These are phyloP conservation scores for Pichia sp. DNA, from an alignment of 1,139 yeast species.

Conservation along the genomic window DNA sequence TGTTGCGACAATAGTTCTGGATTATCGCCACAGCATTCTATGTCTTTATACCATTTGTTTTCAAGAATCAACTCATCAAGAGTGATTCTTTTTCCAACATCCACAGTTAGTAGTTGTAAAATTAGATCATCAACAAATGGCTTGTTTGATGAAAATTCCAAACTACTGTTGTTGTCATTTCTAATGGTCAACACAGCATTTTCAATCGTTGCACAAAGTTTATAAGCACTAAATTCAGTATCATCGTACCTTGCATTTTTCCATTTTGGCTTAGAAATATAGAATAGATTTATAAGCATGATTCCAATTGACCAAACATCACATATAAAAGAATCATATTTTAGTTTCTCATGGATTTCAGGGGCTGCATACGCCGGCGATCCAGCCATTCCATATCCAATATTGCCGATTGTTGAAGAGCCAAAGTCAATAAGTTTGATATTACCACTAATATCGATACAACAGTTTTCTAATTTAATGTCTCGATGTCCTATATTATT, in stretches of 20 bases:
- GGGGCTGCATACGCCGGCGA: slow-evolving; percentile 44
- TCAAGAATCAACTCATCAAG: not conserved
- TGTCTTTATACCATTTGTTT: not conserved
- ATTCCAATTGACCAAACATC: slow-evolving; percentile 52
- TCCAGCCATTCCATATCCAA: slow-evolving; percentile 43
- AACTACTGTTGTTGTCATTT: not conserved
- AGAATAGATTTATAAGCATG: slow-evolving; percentile 33
- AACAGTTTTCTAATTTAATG: slow-evolving; percentile 50
- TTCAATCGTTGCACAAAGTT: slow-evolving; percentile 1
- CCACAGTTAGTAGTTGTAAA: slow-evolving; percentile 1
- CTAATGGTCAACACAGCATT: not conserved
- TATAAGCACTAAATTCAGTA: not conserved
- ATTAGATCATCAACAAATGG: slow-evolving; percentile 4
- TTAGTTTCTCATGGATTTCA: slow-evolving; percentile 36
- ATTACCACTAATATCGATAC: slow-evolving; percentile 40
- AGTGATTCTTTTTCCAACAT: slow-evolving; percentile 2
- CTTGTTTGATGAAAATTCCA: not conserved
- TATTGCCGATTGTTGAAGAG: slow-evolving; percentile 31
- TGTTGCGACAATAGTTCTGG: no score
- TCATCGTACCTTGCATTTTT: slow-evolving; percentile 23
- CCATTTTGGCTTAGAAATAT: slow-evolving; percentile 29
- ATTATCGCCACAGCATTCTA: slow-evolving; percentile 3
- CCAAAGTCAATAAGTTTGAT: slow-evolving; percentile 53
- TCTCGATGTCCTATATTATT: slow-evolving; percentile 50
- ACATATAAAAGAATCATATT: slow-evolving; percentile 37